phyloP scores from a whole-genome alignment of 768 basidiomycete species.

The Collybiopsis confluens region DNA sequence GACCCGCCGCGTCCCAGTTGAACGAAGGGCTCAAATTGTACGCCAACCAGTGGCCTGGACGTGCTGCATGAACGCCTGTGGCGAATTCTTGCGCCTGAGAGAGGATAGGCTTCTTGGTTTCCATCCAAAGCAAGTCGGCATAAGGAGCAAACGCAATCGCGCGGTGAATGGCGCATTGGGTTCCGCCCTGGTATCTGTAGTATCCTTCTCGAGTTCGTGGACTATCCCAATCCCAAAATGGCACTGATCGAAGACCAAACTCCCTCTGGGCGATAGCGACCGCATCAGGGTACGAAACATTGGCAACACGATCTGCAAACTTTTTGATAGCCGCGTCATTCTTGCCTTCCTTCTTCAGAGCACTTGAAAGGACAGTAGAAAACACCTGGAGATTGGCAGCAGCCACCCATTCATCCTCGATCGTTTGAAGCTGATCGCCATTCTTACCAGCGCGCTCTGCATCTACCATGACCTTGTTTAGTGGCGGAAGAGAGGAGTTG shows the following conservation, averaged over 20 bases:
- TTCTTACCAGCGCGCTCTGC: conserved; percentile 80
- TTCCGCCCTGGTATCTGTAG: conserved; percentile 97
- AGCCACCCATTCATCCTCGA: conserved; percentile 85
- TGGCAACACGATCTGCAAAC: conserved; percentile 61
- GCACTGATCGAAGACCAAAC: conserved; percentile 67
- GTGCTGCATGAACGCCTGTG: conserved; percentile 73
- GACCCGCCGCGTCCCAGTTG: conserved; percentile 93
- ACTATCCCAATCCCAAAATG: conserved; percentile 94
- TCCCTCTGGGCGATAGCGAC: conserved; percentile 73
- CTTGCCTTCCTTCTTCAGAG: conserved; percentile 57
- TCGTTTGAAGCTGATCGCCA: conserved; percentile 75
- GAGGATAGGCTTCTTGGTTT: conserved; percentile 92
- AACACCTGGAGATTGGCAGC: conserved; percentile 80
- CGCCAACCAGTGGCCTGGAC: conserved; percentile 91
- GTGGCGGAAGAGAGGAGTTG: conserved; percentile 61
- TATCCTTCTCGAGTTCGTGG: conserved; percentile 94
- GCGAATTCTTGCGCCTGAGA: conserved; percentile 92
- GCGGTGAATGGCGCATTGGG: conserved; percentile 89
- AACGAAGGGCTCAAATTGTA: conserved; percentile 95
- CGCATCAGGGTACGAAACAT: conserved; percentile 66
- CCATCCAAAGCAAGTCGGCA: conserved; percentile 92
- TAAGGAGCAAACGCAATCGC: conserved; percentile 92
- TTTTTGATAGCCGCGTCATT: conserved; percentile 46
- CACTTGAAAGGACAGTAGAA: conserved; percentile 65
- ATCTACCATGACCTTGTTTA: conserved; percentile 77